Evolutionary conservation across 2,329 filamentous ascomycete genomes (phyloP).

Genomic region (Colletotrichum nymphaeae): DNA sequence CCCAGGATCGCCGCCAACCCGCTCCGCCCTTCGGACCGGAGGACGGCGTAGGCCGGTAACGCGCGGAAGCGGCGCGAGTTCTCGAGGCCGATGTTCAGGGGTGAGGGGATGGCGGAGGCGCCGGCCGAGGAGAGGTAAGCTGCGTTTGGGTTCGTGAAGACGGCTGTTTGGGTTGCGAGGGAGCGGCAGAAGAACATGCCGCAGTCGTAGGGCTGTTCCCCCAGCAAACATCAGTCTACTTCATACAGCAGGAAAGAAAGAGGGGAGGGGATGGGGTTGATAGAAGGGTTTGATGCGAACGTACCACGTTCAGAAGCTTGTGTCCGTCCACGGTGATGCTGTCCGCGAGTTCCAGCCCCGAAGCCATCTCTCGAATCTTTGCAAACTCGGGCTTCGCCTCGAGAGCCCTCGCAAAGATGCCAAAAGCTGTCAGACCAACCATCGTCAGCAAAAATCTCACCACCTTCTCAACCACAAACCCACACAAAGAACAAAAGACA

Average conservation of each 20-base stretch:
- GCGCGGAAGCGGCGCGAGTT: constrained; percentile 93
- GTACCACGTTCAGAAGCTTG: constrained; percentile 89
- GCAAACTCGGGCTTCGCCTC: constrained; percentile 67
- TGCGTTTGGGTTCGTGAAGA: constrained; percentile 88
- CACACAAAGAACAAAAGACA: not conserved
- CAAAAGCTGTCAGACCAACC: constrained; percentile 72
- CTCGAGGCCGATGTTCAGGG: constrained; percentile 87
- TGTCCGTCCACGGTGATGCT: constrained; percentile 90
- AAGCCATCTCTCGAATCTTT: constrained; percentile 58
- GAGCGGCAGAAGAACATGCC: constrained; percentile 87
- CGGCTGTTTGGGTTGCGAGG: constrained; percentile 64
- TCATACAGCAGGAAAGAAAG: not conserved
- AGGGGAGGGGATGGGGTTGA: too few relatives aligned
- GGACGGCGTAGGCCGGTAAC: constrained; percentile 86
- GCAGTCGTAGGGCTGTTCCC: constrained; percentile 81
- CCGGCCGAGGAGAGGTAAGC: constrained; percentile 72
- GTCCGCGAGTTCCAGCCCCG: constrained; percentile 83
- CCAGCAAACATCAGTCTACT: not conserved
- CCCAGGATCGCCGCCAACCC: constrained; percentile 78
- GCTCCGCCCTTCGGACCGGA: constrained; percentile 77
- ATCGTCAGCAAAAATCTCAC: not conserved
- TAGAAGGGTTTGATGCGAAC: constrained; percentile 42
- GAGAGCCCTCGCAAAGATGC: constrained; percentile 80
- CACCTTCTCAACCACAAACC: not conserved
- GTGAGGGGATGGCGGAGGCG: constrained; percentile 72